These are phyloP conservation scores for Alternaria hordeiaustralica DNA, from an alignment of 2,329 filamentous ascomycete species.

Conservation along the genomic window DNA sequence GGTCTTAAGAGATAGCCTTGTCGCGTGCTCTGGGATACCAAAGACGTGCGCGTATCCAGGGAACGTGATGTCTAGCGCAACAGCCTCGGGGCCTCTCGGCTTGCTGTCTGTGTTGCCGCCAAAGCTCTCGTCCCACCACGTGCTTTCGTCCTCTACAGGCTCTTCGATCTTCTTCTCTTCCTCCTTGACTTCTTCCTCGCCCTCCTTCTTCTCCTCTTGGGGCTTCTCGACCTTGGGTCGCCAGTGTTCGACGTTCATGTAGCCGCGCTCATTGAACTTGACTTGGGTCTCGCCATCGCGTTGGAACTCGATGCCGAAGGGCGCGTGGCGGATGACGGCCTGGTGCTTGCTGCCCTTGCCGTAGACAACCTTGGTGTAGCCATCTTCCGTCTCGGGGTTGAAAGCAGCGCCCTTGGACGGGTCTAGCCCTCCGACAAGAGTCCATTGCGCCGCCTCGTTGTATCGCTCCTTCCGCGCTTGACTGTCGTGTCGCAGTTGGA, in stretches of 20 bases:
- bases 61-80: constrained; percentile 91
- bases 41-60: constrained; percentile 90
- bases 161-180: constrained; percentile 52
- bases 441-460: constrained; percentile 87
- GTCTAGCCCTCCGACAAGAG: constrained; percentile 80
- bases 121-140: constrained; percentile 98
- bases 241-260: constrained; percentile 97
- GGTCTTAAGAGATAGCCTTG: constrained; percentile 84
- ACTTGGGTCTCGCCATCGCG: constrained; percentile 82
- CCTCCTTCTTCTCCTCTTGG: constrained; percentile 54
- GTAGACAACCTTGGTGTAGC: constrained; percentile 77
- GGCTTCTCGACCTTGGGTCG: constrained; percentile 77
- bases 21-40: constrained; percentile 92
- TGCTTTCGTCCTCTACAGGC: constrained; percentile 75
- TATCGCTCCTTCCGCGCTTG: constrained; percentile 89
- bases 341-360: constrained; percentile 78
- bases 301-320: constrained; percentile 86
- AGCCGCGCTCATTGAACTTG: constrained; percentile 86
- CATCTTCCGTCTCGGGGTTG: constrained; percentile 67
- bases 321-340: constrained; percentile 81
- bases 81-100: constrained; percentile 90
- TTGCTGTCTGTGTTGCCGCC: constrained; percentile 95
- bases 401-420: constrained; percentile 75
- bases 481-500: constrained; percentile 85
- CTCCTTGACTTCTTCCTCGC: constrained; percentile 53